phyloP scores from a whole-genome alignment of 129 eudicot species.

The Helichrysum umbraculigerum region DNA sequence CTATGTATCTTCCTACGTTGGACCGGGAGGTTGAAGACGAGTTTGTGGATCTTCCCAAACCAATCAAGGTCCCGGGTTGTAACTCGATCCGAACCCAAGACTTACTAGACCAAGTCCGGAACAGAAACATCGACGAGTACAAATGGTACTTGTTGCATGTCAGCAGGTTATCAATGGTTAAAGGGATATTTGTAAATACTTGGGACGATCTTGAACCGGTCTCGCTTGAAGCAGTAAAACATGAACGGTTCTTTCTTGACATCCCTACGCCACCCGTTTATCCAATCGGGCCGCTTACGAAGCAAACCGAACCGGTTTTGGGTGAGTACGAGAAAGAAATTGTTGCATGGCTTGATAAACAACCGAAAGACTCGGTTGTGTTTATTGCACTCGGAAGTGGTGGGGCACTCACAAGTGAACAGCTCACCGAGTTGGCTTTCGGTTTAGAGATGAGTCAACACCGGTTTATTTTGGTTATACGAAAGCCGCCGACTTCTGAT shows the following conservation, averaged over 20 bases:
- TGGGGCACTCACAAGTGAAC: conserved; percentile 43
- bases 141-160: conserved; percentile 39
- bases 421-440: conserved; percentile 50
- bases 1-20: conserved; percentile 40
- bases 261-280: conserved; percentile 42
- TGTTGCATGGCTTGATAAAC: conserved; percentile 52
- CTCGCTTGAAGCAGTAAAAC: conserved; percentile 23
- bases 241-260: conserved; percentile 20
- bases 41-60: conserved; percentile 41
- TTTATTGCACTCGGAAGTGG: conserved; percentile 57
- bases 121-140: conserved; percentile 44
- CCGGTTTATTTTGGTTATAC: conserved; percentile 42
- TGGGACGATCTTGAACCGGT: conserved; percentile 55
- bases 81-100: conserved; percentile 33
- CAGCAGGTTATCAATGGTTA: conserved; percentile 24
- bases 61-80: conserved; percentile 50
- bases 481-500: conserved; percentile 37
- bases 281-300: conserved; percentile 52
- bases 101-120: conserved; percentile 26
- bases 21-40: conserved; percentile 46
- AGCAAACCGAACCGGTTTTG: conserved; percentile 18
- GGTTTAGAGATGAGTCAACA: conserved; percentile 62
- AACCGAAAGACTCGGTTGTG: conserved; percentile 48
- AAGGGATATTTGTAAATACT: conserved; percentile 47
- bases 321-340: not conserved